phyloP scores from a whole-genome alignment of 345 rosid species.

The Triadica sebifera region DNA sequence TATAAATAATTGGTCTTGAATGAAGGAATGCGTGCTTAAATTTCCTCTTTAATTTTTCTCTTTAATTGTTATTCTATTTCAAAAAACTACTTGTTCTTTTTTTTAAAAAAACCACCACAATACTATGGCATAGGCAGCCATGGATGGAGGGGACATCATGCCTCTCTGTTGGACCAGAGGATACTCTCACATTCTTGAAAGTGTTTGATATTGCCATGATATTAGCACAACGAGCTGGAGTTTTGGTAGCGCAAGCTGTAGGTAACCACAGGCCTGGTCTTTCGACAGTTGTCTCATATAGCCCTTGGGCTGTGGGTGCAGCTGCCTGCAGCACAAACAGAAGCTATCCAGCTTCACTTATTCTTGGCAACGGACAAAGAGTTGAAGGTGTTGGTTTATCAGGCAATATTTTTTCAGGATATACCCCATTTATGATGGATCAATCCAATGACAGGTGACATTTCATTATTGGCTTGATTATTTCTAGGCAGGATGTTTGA shows the following conservation, averaged over 20 bases:
- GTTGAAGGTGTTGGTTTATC: slow-evolving; percentile 66
- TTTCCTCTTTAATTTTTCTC: too few relatives aligned
- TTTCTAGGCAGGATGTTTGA: neutral
- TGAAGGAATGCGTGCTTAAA: too few relatives aligned
- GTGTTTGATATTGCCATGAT: slow-evolving; percentile 59
- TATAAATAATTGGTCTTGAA: too few relatives aligned
- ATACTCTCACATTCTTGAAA: slow-evolving; percentile 51
- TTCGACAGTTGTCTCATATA: slow-evolving; percentile 60
- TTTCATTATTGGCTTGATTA: too few relatives aligned
- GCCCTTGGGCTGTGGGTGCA: slow-evolving; percentile 76
- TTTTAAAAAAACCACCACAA: slow-evolving; percentile 56
- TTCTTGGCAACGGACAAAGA: slow-evolving; percentile 55
- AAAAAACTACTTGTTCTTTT: slow-evolving; percentile 1
- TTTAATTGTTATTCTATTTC: too few relatives aligned
- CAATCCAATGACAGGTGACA: too few relatives aligned
- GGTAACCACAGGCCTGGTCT: slow-evolving; percentile 70
- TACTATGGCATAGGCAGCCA: slow-evolving; percentile 42
- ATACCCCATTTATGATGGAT: too few relatives aligned
- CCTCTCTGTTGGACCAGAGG: slow-evolving; percentile 76
- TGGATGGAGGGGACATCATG: slow-evolving; percentile 68
- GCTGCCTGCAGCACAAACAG: slow-evolving; percentile 66
- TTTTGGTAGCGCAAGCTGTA: slow-evolving; percentile 81
- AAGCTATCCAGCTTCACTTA: slow-evolving; percentile 51
- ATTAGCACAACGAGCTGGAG: slow-evolving; percentile 65
- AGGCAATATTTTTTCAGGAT: slow-evolving; percentile 32